Percentiles rank a stretch among this genome's conserved stretches.
Conservation (phyloP, 768 basidiomycete species). For the Paxillus ammoniavirescens region DNA sequence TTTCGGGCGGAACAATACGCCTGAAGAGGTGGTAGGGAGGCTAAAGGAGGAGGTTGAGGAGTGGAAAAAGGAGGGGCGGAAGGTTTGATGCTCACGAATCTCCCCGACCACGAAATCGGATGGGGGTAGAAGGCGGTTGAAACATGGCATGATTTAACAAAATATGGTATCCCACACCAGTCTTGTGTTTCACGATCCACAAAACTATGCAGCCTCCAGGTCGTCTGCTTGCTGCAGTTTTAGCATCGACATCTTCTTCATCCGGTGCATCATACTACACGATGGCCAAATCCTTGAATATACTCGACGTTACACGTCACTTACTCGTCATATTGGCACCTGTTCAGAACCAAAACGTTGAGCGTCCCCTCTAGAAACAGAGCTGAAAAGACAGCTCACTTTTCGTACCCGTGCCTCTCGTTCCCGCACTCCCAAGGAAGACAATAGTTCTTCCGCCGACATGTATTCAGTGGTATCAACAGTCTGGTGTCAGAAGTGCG, state of each 20-base stretch:
- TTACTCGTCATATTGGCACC: conserved; percentile 95
- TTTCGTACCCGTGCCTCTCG: conserved; percentile 82
- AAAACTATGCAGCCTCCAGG: conserved; percentile 29
- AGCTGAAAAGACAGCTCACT: conserved; percentile 45
- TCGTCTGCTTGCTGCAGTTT: conserved; percentile 49
- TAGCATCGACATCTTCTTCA: conserved; percentile 78
- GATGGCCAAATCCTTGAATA: not conserved
- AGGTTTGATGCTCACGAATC: conserved; percentile 19
- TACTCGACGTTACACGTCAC: conserved; percentile 29
- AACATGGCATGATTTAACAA: not conserved
- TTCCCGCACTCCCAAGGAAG: conserved; percentile 94
- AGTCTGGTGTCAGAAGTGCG: conserved; percentile 46
- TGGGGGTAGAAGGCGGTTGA: not conserved
- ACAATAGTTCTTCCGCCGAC: conserved; percentile 75
- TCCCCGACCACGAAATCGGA: too few relatives aligned
- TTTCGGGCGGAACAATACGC: conserved; percentile 80
- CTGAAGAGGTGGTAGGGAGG: conserved; percentile 65
- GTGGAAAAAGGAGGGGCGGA: conserved; percentile 39
- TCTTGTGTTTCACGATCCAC: conserved; percentile 8
- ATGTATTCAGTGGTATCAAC: conserved; percentile 83
- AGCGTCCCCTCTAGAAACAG: not conserved
- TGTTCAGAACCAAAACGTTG: conserved; percentile 26
- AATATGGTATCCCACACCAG: conserved; percentile 1
- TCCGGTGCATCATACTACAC: conserved; percentile 78
- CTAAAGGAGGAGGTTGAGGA: conserved; percentile 50